Evolutionary conservation across 108 stramenopile genomes (phyloP).

Genomic region (Tribonema minus): DNA sequence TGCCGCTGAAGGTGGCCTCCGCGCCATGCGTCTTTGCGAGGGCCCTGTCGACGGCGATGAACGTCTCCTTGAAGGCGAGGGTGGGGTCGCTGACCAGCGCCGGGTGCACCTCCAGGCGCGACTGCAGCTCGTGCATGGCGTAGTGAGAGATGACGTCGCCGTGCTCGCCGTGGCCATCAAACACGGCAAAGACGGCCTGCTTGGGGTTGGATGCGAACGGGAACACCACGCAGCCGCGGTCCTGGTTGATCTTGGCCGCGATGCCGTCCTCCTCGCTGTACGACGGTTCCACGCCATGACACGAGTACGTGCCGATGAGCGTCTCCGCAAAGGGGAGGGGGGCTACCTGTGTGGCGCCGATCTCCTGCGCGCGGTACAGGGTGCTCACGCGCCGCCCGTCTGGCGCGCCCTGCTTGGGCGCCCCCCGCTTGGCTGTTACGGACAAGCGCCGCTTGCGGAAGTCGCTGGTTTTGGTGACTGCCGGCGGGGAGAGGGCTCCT

Average conservation of each 20-base stretch:
- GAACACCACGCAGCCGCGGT: slow-evolving; percentile 83
- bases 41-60: slow-evolving; percentile 70
- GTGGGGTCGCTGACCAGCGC: slow-evolving; percentile 1
- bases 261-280: slow-evolving; percentile 59
- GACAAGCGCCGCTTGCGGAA: slow-evolving; percentile 34
- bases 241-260: slow-evolving; percentile 90
- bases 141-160: slow-evolving; percentile 80
- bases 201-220: slow-evolving; percentile 68
- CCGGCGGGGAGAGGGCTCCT: neutral
- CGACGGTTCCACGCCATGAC: slow-evolving; percentile 93
- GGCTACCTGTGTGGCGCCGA: slow-evolving; percentile 22
- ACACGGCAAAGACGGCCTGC: slow-evolving; percentile 77
- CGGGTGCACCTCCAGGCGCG: slow-evolving; percentile 61
- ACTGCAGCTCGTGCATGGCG: slow-evolving; percentile 74
- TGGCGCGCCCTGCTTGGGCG: neutral
- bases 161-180: slow-evolving; percentile 51
- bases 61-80: slow-evolving; percentile 63
- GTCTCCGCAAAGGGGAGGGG: slow-evolving; percentile 45
- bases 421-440: slow-evolving; percentile 6
- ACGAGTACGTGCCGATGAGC: slow-evolving; percentile 73
- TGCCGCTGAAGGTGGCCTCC: slow-evolving; percentile 71
- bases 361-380: slow-evolving; percentile 40
- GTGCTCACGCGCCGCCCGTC: neutral
- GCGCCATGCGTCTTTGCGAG: slow-evolving; percentile 49
- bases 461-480: neutral